Base-by-base conservation (phyloP, 352 stramenopile species). In the Globisporangium emineosum region DNA sequence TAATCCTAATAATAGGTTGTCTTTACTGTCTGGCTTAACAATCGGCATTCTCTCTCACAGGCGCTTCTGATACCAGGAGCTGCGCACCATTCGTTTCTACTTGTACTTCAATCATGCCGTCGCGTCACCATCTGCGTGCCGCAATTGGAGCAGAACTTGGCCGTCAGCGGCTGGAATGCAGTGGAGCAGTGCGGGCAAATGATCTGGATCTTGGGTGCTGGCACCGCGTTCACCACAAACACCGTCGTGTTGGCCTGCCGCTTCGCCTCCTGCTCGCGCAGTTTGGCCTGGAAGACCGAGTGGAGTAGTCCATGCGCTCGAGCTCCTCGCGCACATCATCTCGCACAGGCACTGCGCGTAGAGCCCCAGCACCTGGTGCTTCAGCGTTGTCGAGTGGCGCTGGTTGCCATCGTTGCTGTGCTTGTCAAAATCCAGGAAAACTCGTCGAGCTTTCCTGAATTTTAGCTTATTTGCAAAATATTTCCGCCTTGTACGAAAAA, bases 261-360 rank as follows among this genome's bases (percentile, higher is more conserved):
- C 30, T 60, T 43, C 5, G 45, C 35, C 12, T 57, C 56, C 42
- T 74, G 52, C 30, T 76, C 63, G 23, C 67, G 67, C 57, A 91
- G 72, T 59, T 91, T 92, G 25, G 77, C 69, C 56, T 82, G 69
- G 63, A 91, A 94, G 40, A 96, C 73, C 2, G 80, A 88, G 69
- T 96, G 87, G 61, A 96, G 63, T 94, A 96, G 35, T 94, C 76
- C 87, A 96, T 96, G 23, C 79, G 85, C 37, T 88, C 77, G 23
- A 96, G 78, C 62, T 96, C 85, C 66, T 96, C 87, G 25, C 64
- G 69, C 9, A 69, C 83, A 43, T 96, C 83, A n/a, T n/a, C n/a
- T n/a, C n/a, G n/a, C n/a, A n/a, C n/a, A n/a, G n/a, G n/a, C n/a
- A n/a, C n/a, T n/a, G n/a, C n/a, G n/a, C n/a, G n/a, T n/a, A n/a